Percentiles rank a stretch among this genome's conserved stretches.
Evolutionary conservation across 2,329 filamentous ascomycete species (phyloP).

Genomic region (Botrytis deweyae): DNA sequence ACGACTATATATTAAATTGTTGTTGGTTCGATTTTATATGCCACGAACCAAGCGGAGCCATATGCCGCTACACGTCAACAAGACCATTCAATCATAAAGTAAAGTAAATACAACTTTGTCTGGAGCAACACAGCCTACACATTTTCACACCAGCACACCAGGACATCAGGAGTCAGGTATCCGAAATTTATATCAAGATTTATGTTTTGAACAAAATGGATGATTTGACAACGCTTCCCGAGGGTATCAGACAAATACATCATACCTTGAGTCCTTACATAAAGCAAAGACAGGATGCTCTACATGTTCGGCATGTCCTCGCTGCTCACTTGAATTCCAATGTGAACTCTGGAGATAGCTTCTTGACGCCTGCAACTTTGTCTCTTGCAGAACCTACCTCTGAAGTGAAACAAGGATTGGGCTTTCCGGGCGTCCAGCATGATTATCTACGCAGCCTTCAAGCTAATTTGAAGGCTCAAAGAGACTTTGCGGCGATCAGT

Average conservation of each 20-base stretch:
- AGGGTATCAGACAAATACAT: slow-evolving; percentile 44
- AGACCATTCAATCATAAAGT: background rate
- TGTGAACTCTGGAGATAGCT: slow-evolving; percentile 40
- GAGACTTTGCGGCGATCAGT: slow-evolving; percentile 44
- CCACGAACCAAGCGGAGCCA: background rate
- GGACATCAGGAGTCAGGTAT: background rate
- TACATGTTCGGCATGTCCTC: slow-evolving; percentile 55
- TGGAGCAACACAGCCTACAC: background rate
- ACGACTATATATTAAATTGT: background rate
- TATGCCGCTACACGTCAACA: background rate
- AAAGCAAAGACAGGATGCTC: slow-evolving; percentile 56
- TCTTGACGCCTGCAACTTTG: slow-evolving; percentile 42
- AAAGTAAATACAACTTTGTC: slow-evolving; percentile 1
- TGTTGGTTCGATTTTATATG: background rate
- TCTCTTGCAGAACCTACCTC: slow-evolving; percentile 48
- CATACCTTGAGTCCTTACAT: slow-evolving; percentile 52
- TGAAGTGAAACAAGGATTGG: slow-evolving; percentile 40
- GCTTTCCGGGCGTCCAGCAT: slow-evolving; percentile 49
- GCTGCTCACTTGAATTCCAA: slow-evolving; percentile 53
- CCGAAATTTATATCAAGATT: background rate
- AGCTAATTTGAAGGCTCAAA: slow-evolving; percentile 52
- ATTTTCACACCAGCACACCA: background rate
- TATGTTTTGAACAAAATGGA: slow-evolving; percentile 28
- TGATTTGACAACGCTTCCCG: slow-evolving; percentile 33
- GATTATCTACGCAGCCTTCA: slow-evolving; percentile 56